A percentile compares a stretch with the other conserved stretches of the same genome.
phyloP scores from a whole-genome alignment of 2,329 filamentous ascomycete species.

The Exophiala aquamarina region DNA sequence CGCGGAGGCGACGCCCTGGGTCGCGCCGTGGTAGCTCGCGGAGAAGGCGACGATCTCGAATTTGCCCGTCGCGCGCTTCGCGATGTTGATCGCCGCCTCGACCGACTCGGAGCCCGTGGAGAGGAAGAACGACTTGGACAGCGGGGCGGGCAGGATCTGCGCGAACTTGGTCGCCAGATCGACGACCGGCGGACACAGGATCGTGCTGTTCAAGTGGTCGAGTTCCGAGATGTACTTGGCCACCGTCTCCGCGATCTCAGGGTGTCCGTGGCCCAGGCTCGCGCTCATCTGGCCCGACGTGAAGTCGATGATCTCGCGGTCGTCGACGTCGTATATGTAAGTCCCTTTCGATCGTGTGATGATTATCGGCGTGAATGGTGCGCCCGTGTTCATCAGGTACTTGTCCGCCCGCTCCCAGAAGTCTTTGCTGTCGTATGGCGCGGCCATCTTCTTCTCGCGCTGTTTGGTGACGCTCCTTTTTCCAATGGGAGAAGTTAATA shows the following conservation, averaged over 20 bases:
- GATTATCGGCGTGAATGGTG: background rate
- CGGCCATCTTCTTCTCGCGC: too few species aligned
- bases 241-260: slow-evolving; percentile 56
- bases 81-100: slow-evolving; percentile 64
- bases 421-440: background rate
- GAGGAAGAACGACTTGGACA: slow-evolving; percentile 58
- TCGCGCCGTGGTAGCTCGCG: slow-evolving; percentile 62
- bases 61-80: slow-evolving; percentile 62
- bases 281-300: slow-evolving; percentile 62
- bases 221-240: slow-evolving; percentile 50
- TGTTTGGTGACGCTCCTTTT: background rate
- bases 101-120: slow-evolving; percentile 57
- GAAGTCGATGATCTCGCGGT: slow-evolving; percentile 54
- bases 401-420: background rate
- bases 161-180: slow-evolving; percentile 52
- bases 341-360: slow-evolving; percentile 47
- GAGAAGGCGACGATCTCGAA: slow-evolving; percentile 63
- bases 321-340: slow-evolving; percentile 43
- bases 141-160: slow-evolving; percentile 45
- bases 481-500: too few species aligned
- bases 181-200: slow-evolving; percentile 58
- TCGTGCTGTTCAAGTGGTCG: slow-evolving; percentile 59
- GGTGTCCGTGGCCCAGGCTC: slow-evolving; percentile 56
- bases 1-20: slow-evolving; percentile 50
- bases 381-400: background rate